These are phyloP conservation scores for Rhododendron henanense DNA, from an alignment of 148 eudicot genomes.

Conservation along the genomic window DNA sequence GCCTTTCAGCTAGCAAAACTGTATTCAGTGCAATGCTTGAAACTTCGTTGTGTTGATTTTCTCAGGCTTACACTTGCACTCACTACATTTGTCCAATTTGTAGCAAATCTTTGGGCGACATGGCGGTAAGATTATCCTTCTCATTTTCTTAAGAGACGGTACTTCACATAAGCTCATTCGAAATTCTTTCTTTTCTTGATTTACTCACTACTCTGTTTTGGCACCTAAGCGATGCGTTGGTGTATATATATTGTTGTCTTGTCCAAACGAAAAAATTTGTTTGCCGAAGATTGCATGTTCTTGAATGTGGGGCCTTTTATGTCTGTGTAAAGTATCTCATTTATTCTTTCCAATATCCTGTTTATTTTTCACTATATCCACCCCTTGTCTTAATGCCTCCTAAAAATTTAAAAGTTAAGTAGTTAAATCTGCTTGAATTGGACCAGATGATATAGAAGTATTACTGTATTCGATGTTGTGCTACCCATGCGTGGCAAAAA, in stretches of 20 bases:
- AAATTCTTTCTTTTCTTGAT: conserved; percentile 20
- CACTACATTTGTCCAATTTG: conserved; percentile 86
- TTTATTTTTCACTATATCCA: not conserved
- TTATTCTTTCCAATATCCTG: not conserved
- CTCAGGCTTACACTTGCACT: conserved; percentile 79
- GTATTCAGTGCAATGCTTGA: conserved; percentile 92
- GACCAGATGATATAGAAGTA: not conserved
- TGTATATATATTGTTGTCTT: not conserved
- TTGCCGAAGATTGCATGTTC: not conserved
- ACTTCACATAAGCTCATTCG: not conserved
- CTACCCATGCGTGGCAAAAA: not conserved
- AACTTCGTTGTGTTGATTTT: conserved; percentile 62
- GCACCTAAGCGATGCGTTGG: not conserved
- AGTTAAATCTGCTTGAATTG: not conserved
- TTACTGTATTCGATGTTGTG: not conserved
- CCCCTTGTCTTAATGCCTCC: not conserved
- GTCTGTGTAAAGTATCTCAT: not conserved
- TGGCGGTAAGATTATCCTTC: conserved; percentile 62
- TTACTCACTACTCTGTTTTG: not conserved
- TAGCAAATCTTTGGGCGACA: conserved; percentile 93
- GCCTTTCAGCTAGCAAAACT: conserved; percentile 37
- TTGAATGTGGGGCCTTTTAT: not conserved
- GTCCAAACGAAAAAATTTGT: not conserved
- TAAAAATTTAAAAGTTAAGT: not conserved
- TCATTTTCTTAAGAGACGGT: conserved; percentile 37